Conservation (phyloP, 1,139 yeast species). For the Geotrichum macrosporum region DNA sequence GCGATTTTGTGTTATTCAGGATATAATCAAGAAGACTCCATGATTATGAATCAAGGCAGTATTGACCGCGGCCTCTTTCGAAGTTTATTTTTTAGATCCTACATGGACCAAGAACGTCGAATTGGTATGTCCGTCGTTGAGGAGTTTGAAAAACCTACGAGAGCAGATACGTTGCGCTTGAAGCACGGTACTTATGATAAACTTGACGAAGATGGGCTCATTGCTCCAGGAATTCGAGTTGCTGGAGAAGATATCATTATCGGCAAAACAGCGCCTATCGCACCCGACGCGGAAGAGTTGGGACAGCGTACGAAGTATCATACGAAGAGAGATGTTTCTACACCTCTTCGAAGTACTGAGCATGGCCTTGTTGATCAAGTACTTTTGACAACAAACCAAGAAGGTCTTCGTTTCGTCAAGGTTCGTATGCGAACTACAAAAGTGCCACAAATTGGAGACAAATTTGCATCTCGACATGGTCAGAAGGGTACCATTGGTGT, state of each 20-base stretch:
- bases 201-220: slow-evolving; percentile 95
- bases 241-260: slow-evolving; percentile 98
- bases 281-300: slow-evolving; percentile 95
- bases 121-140: slow-evolving; percentile 98
- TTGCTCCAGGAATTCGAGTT: slow-evolving; percentile 97
- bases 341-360: slow-evolving; percentile 94
- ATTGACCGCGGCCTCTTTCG: slow-evolving; percentile 96
- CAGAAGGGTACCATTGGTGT: slow-evolving; percentile 99
- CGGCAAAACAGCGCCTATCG: slow-evolving; percentile 97
- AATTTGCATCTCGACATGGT: slow-evolving; percentile 98
- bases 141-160: slow-evolving; percentile 91
- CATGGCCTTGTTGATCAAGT: slow-evolving; percentile 99
- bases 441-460: slow-evolving; percentile 98
- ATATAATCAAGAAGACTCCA: slow-evolving; percentile 99
- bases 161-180: slow-evolving; percentile 89
- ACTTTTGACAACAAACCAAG: slow-evolving; percentile 92
- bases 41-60: slow-evolving; percentile 98
- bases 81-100: slow-evolving; percentile 91
- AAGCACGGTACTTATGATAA: slow-evolving; percentile 98
- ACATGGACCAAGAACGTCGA: slow-evolving; percentile 97
- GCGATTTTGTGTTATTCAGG: slow-evolving; percentile 98
- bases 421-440: slow-evolving; percentile 99
- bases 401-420: slow-evolving; percentile 93
- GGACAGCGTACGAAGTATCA: slow-evolving; percentile 98
- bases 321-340: slow-evolving; percentile 97